phyloP scores from a whole-genome alignment of 352 stramenopile species.

The Pythium aquatile region DNA sequence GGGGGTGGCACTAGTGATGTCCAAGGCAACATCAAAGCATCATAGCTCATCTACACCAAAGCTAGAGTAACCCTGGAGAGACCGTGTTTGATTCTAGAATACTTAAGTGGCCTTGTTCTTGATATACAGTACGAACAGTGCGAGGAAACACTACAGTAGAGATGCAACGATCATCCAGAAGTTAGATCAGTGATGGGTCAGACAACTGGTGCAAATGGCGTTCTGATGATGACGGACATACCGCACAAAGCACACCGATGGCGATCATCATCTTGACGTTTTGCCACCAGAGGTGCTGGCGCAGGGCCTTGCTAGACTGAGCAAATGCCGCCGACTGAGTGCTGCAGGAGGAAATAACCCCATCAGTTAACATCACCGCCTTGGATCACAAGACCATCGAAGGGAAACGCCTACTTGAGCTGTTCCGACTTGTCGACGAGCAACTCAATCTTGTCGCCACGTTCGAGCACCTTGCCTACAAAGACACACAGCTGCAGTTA shows the following conservation, averaged over 20 bases:
- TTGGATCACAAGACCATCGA: background rate
- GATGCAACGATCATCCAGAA: constrained; percentile 39
- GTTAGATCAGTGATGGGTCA: background rate
- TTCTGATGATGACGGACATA: constrained; percentile 31
- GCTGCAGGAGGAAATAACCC: constrained; percentile 22
- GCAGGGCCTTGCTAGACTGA: constrained; percentile 78
- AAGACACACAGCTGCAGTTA: background rate
- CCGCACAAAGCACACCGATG: constrained; percentile 60
- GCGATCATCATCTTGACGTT: constrained; percentile 89
- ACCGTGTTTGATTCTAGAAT: background rate
- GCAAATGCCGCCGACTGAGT: constrained; percentile 81
- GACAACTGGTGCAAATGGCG: no score
- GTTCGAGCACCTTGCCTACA: constrained; percentile 78
- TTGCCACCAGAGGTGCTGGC: constrained; percentile 81
- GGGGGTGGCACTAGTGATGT: background rate
- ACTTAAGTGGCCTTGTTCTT: constrained; percentile 29
- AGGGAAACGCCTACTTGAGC: constrained; percentile 49
- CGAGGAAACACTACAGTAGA: constrained; percentile 32
- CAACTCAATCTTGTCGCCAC: constrained; percentile 87
- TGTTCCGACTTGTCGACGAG: constrained; percentile 87
- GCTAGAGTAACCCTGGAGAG: background rate
- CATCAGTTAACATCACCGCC: background rate
- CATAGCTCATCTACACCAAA: constrained; percentile 10
- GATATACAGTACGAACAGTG: constrained; percentile 28
- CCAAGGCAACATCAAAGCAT: background rate